Percentiles rank a stretch among this genome's conserved stretches.
Evolutionary conservation across 2,329 filamentous ascomycete genomes (phyloP).

Genomic region (Fusarium subtropicale): DNA sequence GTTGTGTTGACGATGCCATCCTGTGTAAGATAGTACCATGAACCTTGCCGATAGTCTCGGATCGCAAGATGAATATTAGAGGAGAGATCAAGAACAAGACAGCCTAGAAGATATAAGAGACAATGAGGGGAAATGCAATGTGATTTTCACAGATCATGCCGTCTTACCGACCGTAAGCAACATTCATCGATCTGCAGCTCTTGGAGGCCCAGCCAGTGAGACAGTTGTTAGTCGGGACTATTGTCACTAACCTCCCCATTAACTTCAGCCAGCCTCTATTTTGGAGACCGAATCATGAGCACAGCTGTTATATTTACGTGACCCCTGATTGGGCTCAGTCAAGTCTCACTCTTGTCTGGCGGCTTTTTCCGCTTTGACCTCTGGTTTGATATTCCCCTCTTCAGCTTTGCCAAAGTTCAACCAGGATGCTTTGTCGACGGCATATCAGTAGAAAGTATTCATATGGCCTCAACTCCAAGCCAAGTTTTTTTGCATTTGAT

Average conservation of each 20-base stretch:
- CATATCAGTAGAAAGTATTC: not conserved
- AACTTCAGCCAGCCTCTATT: conserved; percentile 14
- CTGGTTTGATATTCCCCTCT: not conserved
- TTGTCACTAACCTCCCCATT: conserved; percentile 9
- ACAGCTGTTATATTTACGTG: not conserved
- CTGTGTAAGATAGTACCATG: not conserved
- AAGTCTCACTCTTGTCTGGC: conserved; percentile 5
- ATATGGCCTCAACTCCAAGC: not conserved
- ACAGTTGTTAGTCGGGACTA: conserved; percentile 6
- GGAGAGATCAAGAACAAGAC: not conserved
- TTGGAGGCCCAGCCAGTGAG: conserved; percentile 1
- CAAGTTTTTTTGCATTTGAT: not conserved
- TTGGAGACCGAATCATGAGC: not conserved
- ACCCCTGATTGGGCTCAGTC: not conserved
- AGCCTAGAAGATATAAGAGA: not conserved
- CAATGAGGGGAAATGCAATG: not conserved
- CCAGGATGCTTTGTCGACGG: not conserved
- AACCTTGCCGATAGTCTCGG: not conserved
- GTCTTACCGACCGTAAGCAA: not conserved
- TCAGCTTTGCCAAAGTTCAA: not conserved
- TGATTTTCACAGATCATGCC: not conserved
- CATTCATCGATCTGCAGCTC: not conserved
- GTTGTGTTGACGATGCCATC: conserved; percentile 22
- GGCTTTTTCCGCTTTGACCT: conserved; percentile 14
- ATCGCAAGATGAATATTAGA: not conserved